phyloP scores from a whole-genome alignment of 768 basidiomycete species.

The Naganishia onofrii region DNA sequence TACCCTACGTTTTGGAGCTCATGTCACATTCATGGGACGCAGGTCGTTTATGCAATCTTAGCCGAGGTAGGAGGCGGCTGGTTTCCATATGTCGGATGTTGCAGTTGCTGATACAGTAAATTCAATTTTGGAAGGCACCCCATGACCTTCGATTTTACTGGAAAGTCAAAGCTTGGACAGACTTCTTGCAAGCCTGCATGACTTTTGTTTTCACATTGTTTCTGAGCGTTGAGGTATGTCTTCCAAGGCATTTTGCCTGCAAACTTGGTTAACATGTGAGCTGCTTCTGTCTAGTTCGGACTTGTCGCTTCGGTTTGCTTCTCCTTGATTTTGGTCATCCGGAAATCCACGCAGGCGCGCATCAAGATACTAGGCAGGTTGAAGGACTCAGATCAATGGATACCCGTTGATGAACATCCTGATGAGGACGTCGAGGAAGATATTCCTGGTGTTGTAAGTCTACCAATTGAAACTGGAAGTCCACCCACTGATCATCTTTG shows the following conservation, averaged over 20 bases:
- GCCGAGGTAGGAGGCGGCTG: constrained; percentile 62
- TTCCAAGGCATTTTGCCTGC: neutral
- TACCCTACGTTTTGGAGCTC: too few relatives aligned
- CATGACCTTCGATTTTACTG: constrained; percentile 82
- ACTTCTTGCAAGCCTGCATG: constrained; percentile 77
- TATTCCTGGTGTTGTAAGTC: constrained; percentile 47
- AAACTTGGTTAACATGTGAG: neutral
- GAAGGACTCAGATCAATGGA: constrained; percentile 85
- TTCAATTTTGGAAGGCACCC: constrained; percentile 56
- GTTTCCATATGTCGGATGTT: constrained; percentile 10
- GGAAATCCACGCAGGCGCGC: constrained; percentile 78
- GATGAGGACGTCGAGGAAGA: constrained; percentile 66
- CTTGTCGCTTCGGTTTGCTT: constrained; percentile 83
- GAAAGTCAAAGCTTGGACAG: constrained; percentile 89
- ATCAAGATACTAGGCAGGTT: constrained; percentile 90
- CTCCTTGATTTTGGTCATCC: constrained; percentile 82
- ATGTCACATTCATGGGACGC: neutral
- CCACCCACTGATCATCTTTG: neutral
- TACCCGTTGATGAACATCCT: constrained; percentile 79
- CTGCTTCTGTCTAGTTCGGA: constrained; percentile 58
- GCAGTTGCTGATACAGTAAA: neutral
- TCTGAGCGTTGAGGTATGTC: constrained; percentile 73
- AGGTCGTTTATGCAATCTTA: constrained; percentile 76
- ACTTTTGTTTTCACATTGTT: constrained; percentile 85
- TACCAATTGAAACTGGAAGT: neutral